phyloP scores from a whole-genome alignment of 305 asterid species.

The Rubia peregrina region DNA sequence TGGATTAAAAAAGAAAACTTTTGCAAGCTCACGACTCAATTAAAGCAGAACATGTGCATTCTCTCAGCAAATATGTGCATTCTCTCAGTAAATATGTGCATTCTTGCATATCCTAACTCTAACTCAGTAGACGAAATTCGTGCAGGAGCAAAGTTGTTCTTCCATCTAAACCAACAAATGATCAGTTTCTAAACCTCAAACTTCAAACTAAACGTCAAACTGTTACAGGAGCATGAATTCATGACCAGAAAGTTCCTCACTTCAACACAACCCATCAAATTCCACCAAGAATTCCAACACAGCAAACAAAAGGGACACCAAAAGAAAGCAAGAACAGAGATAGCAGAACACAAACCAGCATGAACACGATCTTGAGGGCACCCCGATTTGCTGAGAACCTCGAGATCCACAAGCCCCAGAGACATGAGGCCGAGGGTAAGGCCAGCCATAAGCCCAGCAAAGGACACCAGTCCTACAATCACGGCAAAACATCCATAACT shows the following conservation, averaged over 20 bases:
- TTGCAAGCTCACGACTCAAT: neutral
- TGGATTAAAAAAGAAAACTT: neutral
- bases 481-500: constrained; percentile 32
- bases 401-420: constrained; percentile 97
- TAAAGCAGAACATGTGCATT: neutral
- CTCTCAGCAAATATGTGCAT: neutral
- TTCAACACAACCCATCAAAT: neutral
- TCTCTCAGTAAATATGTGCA: neutral
- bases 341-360: constrained; percentile 45
- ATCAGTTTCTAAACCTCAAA: neutral
- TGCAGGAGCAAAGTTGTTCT: neutral
- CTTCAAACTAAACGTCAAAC: neutral
- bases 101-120: too few relatives aligned
- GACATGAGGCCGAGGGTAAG: constrained; percentile 96
- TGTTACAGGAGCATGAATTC: neutral
- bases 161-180: neutral
- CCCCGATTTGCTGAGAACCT: constrained; percentile 95
- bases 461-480: constrained; percentile 58
- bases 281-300: neutral
- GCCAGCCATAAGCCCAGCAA: constrained; percentile 99
- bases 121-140: neutral
- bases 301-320: neutral
- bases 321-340: constrained; percentile 4
- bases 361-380: constrained; percentile 80
- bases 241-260: neutral